Evolutionary conservation across 2,329 filamentous ascomycete species (phyloP), one percentile per base, ranked within the genome.

Genomic region (Akanthomyces uredinophilus): DNA sequence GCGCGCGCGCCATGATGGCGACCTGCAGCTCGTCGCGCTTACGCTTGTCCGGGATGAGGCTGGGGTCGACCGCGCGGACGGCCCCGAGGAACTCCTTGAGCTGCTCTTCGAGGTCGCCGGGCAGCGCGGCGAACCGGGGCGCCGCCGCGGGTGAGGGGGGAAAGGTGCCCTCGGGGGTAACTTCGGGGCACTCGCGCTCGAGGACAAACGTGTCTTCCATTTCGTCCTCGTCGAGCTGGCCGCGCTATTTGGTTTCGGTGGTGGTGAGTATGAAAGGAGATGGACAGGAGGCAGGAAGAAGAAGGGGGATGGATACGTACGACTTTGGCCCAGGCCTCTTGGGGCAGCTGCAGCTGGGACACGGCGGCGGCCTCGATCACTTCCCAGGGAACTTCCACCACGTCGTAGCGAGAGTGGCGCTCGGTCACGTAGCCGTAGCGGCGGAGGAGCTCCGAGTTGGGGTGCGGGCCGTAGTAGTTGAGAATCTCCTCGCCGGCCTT

Each of bases 391-490:
- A 96, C 75, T 71, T 97, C 93, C 1, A 91, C 88, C 1, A 96
- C 91, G 67, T 96, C 92, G 72, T 92, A 92, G 46, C 87, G 81
- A 11, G 86, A 78, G 68, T 96, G 93, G 66, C 87, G 88, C 32
- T 84, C 77, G 0, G 91, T 94, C n/a, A 92, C 86, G 69, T 96
- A 96, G 20, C 93, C 93, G 68, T 96, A 96, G 16, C 92, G 83
- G 41, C 93, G 82, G 13, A 96, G 81, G 8, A 96, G 79, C 70
- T 97, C 92, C 1, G 90, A 89, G 63, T 90, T 89, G 11, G 92
- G 89, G 3, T 96, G 83, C 6, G 92, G 87, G 0, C 93, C 93
- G 67, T 96, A 96, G 75, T 96, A 93, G 72, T 96, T 96, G 71
- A 93, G 85, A 20, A 96, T 85, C 73, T 96, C 90, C 61, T 91